A percentile compares a stretch with the other conserved stretches of the same genome.
Evolutionary conservation across 768 basidiomycete species (phyloP).

Genomic region (Boletus tylopilopsis): DNA sequence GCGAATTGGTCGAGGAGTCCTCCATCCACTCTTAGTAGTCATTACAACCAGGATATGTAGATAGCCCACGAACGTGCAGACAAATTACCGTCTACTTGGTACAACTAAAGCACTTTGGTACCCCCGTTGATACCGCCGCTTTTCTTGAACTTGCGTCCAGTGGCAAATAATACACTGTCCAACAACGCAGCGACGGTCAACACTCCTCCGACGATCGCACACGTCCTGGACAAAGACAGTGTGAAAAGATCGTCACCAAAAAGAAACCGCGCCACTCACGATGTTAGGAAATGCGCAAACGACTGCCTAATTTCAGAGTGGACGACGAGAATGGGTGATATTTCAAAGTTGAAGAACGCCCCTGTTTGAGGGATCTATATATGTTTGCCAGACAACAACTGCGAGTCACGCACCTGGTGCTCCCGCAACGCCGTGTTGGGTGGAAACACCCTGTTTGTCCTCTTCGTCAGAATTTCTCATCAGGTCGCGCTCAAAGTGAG

Average conservation of each 20-base stretch:
- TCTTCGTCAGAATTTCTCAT: slow-evolving; percentile 56
- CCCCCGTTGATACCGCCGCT: slow-evolving; percentile 30
- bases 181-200: slow-evolving; percentile 89
- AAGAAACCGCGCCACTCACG: slow-evolving; percentile 51
- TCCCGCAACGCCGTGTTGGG: slow-evolving; percentile 72
- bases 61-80: slow-evolving; percentile 16
- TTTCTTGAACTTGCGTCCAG: slow-evolving; percentile 72
- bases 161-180: slow-evolving; percentile 84
- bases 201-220: slow-evolving; percentile 97
- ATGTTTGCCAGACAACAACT: background rate
- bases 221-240: slow-evolving; percentile 55
- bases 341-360: slow-evolving; percentile 92
- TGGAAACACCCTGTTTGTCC: slow-evolving; percentile 58
- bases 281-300: slow-evolving; percentile 97
- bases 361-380: slow-evolving; percentile 36
- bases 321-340: slow-evolving; percentile 92
- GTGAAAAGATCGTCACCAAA: background rate
- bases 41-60: slow-evolving; percentile 6
- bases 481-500: slow-evolving; percentile 94
- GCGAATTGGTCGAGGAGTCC: slow-evolving; percentile 15
- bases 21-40: slow-evolving; percentile 19
- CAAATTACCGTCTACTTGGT: slow-evolving; percentile 3
- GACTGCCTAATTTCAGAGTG: slow-evolving; percentile 90
- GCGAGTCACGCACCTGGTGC: slow-evolving; percentile 50
- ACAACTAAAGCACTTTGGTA: slow-evolving; percentile 31